Conservation (phyloP, 192 early-diverging fungal species). For the Podila epigama region DNA sequence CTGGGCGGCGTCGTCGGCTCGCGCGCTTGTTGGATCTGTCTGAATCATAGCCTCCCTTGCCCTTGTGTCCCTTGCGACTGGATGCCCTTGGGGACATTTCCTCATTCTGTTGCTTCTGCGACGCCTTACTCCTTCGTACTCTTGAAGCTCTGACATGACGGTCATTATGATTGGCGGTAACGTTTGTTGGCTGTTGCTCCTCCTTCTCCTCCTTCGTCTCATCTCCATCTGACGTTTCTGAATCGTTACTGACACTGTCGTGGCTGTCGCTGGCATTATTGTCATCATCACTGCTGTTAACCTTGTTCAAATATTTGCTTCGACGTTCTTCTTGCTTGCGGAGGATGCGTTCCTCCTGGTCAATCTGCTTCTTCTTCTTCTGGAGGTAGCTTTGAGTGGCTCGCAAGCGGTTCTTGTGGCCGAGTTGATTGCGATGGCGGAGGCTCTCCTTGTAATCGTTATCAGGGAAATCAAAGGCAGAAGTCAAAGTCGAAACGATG, state of each 20-base stretch:
- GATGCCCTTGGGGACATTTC: background rate
- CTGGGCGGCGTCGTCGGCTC: constrained; percentile 9
- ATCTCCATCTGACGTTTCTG: too few relatives aligned
- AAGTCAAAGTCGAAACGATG: background rate
- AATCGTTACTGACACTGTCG: too few relatives aligned
- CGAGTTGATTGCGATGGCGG: constrained; percentile 5
- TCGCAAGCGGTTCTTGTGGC: constrained; percentile 10
- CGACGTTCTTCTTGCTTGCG: constrained; percentile 7
- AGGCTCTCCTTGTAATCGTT: constrained; percentile 2
- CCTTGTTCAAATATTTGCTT: background rate
- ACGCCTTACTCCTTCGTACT: background rate
- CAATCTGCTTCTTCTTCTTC: constrained; percentile 11
- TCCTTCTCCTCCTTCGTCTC: background rate
- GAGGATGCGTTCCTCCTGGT: constrained; percentile 9
- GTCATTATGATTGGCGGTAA: background rate
- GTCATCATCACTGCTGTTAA: background rate
- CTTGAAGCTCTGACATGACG: too few relatives aligned
- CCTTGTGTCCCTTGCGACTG: background rate
- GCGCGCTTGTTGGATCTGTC: constrained; percentile 37
- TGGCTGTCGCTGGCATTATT: too few relatives aligned
- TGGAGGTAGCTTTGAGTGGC: constrained; percentile 7
- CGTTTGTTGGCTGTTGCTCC: background rate
- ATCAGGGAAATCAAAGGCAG: constrained; percentile 3
- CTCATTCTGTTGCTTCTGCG: background rate
- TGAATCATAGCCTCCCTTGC: background rate